Evolutionary conservation across 345 rosid genomes (phyloP), one percentile per base, ranked within the genome.

Genomic region (Euclidium syriacum): DNA sequence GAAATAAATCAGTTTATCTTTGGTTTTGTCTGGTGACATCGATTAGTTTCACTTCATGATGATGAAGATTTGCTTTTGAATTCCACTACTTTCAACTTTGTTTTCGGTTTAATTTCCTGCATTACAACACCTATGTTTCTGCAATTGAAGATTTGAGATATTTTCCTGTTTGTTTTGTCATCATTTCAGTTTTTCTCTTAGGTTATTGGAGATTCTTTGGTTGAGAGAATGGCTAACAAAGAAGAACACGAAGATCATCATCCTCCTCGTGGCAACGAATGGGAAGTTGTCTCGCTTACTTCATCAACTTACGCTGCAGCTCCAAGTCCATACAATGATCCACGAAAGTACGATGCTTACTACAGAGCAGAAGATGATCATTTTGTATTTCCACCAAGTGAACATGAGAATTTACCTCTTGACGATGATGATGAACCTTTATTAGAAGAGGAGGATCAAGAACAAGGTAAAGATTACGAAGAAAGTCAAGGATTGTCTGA

Each of bases 201-300:
- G 40, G n/a, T 52, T 1, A 17, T 46, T 26, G 48, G 64, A 67
- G 46, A 36, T 66, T 52, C 2, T 53, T 18, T 4, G 7, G n/a
- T 47, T 15, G 39, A 76, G 39, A 76, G 38, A 72, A 92, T 92
- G 96, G 81, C 79, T 2, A 73, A 72, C 61, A 83, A 81, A 39
- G 81, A 72, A 47, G 87, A 67, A 26, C 59, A 43, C 41, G 80
- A 74, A 53, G 86, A 66, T 48, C 75, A 65, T 58, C 53, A 32
- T 59, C 72, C 40, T 60, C 76, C 80, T 19, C 82, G 81, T 16
- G 92, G 90, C 58, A 83, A 78, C 47, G 97, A 90, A 55, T 95
- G 97, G 97, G 99, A 95, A 79, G 96, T 95, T 14, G 94, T 95
- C 6, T 83, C 95, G 1, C 88, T 95, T 17, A 88, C 99, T 20